These are phyloP conservation scores for Moniliophthora roreri DNA, from an alignment of 1,284 basidiomycete species.

Conservation along the genomic window DNA sequence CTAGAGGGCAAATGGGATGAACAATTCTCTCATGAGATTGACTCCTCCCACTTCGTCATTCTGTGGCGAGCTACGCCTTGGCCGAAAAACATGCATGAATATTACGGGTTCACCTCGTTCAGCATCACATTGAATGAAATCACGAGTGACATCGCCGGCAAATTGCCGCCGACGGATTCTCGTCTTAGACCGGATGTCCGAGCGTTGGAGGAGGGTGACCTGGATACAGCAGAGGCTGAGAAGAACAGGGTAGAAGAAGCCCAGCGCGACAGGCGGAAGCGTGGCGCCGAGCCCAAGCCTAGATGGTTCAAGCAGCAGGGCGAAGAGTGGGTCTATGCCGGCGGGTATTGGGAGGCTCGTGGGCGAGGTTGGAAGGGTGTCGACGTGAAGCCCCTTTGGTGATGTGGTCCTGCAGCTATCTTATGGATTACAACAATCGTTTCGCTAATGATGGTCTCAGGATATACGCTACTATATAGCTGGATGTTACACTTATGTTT, in stretches of 20 bases:
- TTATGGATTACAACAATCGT: background rate
- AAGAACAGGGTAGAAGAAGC: constrained; percentile 77
- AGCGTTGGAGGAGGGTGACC: constrained; percentile 80
- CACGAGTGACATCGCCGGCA: constrained; percentile 64
- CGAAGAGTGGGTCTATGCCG: constrained; percentile 73
- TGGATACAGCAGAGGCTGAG: constrained; percentile 75
- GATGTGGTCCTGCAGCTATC: constrained; percentile 24
- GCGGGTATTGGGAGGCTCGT: constrained; percentile 84
- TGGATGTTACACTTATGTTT: background rate
- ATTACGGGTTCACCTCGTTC: constrained; percentile 83
- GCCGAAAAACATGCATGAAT: constrained; percentile 71
- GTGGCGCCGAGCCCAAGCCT: constrained; percentile 54
- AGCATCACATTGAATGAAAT: constrained; percentile 84
- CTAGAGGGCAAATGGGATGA: constrained; percentile 88
- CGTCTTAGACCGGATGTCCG: constrained; percentile 84
- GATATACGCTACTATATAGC: background rate
- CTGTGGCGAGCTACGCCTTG: constrained; percentile 76
- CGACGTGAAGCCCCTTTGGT: constrained; percentile 60
- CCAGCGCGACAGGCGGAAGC: constrained; percentile 66
- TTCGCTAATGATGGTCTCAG: background rate
- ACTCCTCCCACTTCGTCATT: constrained; percentile 68
- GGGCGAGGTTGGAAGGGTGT: constrained; percentile 59
- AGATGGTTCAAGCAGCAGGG: constrained; percentile 74
- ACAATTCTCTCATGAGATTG: constrained; percentile 64
- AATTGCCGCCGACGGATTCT: constrained; percentile 84